Evolutionary conservation across 2,329 filamentous ascomycete genomes (phyloP).

Genomic region (Dothideomycetidae sp.): DNA sequence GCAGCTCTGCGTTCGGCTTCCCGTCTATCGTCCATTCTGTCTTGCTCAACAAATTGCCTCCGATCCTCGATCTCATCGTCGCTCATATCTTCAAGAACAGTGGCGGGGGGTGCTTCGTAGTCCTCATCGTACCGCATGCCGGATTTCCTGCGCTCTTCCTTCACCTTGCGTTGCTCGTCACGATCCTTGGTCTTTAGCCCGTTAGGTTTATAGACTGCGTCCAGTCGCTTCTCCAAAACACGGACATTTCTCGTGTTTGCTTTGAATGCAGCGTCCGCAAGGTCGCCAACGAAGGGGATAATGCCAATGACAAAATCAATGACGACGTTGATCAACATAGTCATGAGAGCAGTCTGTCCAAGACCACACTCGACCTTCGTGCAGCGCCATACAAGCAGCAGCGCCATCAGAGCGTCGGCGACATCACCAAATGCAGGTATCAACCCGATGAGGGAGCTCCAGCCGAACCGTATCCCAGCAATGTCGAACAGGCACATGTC

Average conservation of each 20-base stretch:
- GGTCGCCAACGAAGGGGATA: conserved; percentile 61
- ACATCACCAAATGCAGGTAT: conserved; percentile 69
- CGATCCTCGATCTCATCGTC: conserved; percentile 24
- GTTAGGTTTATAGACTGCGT: conserved; percentile 47
- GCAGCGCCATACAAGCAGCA: conserved; percentile 62
- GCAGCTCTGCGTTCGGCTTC: conserved; percentile 1
- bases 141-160: conserved; percentile 17
- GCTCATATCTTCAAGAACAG: conserved; percentile 32
- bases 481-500: conserved; percentile 75
- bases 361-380: conserved; percentile 64
- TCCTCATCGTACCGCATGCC: conserved; percentile 18
- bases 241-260: conserved; percentile 66
- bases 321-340: conserved; percentile 70
- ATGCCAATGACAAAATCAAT: conserved; percentile 62
- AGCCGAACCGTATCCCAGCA: conserved; percentile 73
- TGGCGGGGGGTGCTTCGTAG: conserved; percentile 29
- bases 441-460: conserved; percentile 73
- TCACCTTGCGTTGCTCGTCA: conserved; percentile 21
- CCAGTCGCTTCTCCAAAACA: conserved; percentile 52
- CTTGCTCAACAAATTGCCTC: conserved; percentile 9
- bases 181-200: conserved; percentile 14
- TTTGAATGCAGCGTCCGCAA: conserved; percentile 57
- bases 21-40: conserved; percentile 1
- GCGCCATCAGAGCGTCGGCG: conserved; percentile 56
- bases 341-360: conserved; percentile 41